Evolutionary conservation across 768 basidiomycete genomes (phyloP).

Genomic region (Gymnopilus dilepis): DNA sequence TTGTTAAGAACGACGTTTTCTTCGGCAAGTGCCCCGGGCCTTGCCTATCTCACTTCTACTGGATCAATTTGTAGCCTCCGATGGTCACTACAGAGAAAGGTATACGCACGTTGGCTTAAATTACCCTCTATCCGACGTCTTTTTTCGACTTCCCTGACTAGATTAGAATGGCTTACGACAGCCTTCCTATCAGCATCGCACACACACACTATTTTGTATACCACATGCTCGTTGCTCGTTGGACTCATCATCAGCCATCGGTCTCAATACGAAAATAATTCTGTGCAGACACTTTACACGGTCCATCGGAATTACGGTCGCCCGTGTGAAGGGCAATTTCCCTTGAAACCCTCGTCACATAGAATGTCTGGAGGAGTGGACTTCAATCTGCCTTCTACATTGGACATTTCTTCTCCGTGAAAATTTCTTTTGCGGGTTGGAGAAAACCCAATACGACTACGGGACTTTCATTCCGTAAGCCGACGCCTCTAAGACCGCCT

Average conservation of each 20-base stretch:
- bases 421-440: background rate
- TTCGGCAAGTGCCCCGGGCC: slow-evolving; percentile 1
- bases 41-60: no score
- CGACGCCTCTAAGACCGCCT: slow-evolving; percentile 2
- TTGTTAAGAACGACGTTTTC: background rate
- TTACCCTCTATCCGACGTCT: background rate
- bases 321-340: background rate
- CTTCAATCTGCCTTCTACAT: background rate
- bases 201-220: background rate
- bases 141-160: background rate
- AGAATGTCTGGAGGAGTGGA: background rate
- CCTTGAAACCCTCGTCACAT: background rate
- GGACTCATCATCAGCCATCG: slow-evolving; percentile 3
- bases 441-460: background rate
- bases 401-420: background rate
- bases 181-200: slow-evolving; percentile 8
- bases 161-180: slow-evolving; percentile 1
- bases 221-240: slow-evolving; percentile 12
- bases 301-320: slow-evolving; percentile 1
- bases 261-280: slow-evolving; percentile 7
- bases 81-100: background rate
- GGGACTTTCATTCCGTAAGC: background rate
- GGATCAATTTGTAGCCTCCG: background rate
- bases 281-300: slow-evolving; percentile 3
- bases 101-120: background rate